Conservation (phyloP, 2,329 filamentous ascomycete species). For the Venturia asperata region DNA sequence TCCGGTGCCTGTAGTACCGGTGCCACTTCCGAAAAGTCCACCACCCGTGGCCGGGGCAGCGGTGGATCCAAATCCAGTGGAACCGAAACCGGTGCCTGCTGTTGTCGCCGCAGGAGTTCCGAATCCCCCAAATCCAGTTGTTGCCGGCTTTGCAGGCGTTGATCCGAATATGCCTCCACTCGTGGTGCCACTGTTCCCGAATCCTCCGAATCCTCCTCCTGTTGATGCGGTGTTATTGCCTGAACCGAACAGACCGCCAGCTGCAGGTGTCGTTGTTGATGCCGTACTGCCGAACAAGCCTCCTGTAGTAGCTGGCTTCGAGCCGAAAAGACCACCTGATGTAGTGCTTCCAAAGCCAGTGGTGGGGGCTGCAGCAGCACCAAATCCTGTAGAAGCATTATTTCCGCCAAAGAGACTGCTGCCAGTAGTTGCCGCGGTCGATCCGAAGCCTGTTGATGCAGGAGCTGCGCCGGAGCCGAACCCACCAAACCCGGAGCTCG, state of each 20-base stretch:
- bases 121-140: conserved; percentile 13
- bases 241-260: conserved; percentile 30
- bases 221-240: conserved; percentile 19
- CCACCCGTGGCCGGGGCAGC: conserved; percentile 24
- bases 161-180: conserved; percentile 18
- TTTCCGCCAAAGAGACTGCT: conserved; percentile 35
- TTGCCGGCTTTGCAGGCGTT: conserved; percentile 12
- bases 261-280: conserved; percentile 24
- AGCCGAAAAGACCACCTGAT: conserved; percentile 27
- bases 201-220: conserved; percentile 21
- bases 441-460: conserved; percentile 43
- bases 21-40: conserved; percentile 26
- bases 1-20: conserved; percentile 22
- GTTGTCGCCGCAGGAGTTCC: conserved; percentile 19
- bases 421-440: conserved; percentile 30
- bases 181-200: conserved; percentile 11
- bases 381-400: conserved; percentile 23
- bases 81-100: conserved; percentile 9
- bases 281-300: conserved; percentile 26
- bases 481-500: conserved; percentile 50
- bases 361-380: conserved; percentile 13
- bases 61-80: conserved; percentile 34
- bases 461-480: conserved; percentile 35
- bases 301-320: conserved; percentile 25
- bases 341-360: conserved; percentile 30